Evolutionary conservation across 1,139 yeast species (phyloP), one percentile per base, ranked within the genome.

Genomic region (Zygoascus meyerae): DNA sequence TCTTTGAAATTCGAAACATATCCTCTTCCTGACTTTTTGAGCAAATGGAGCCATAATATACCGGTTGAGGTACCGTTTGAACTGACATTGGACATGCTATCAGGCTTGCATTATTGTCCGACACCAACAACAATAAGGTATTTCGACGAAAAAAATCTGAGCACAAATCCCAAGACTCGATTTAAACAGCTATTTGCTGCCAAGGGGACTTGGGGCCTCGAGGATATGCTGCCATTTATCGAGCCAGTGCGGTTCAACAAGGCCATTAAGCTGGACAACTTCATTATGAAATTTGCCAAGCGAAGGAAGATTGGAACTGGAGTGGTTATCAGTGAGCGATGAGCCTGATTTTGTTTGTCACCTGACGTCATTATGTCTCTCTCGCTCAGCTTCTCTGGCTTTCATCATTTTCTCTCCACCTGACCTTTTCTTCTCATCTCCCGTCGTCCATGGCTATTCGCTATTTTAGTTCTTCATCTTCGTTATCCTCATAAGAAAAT

Each of bases 141-240:
- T 54, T 64, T 89, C 16, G 72, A 83, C 26, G 70, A 67, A 11
- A 58, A 59, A 0, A 54, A 66, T 1, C 67, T 89, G 29, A 74
- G 86, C 1, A 48, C 50, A 5, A 83, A 83, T 45, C 66, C 83
- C 0, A 67, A 68, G 15, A 65, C 66, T 3, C 66, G 97, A 47
- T 74, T 90, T 57, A 72, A 73, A 42, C 75, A 78, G 55, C 68
- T 92, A 43, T 82, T 92, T 59, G 66, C 69, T 35, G 58, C 81
- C 39, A 82, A 80, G 54, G 61, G 73, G 1, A 72, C 71, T 31
- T 92, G 97, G 97, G 79, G 74, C 5, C 65, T 83, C 44, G 75
- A 75, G 0, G 96, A 89, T 42, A 74, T 92, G 26, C 68, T 70
- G 17, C 95, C 96, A 1, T 86, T 78, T 56, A 69, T 90, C 5